These are phyloP conservation scores for Euphorbia celastroides DNA, from an alignment of 441 rosid genomes.

Conservation along the genomic window DNA sequence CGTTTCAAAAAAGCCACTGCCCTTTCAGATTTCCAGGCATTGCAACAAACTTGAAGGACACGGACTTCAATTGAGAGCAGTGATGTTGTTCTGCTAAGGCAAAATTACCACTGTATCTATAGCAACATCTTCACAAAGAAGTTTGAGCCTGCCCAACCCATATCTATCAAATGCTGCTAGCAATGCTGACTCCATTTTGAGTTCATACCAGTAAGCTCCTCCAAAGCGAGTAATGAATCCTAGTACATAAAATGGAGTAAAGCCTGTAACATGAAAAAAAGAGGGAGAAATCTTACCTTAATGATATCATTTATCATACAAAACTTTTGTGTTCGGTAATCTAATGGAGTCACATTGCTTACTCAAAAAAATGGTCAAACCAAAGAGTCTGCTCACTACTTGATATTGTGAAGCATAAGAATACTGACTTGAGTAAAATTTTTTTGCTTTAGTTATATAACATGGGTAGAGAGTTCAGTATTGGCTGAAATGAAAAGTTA, in stretches of 20 bases:
- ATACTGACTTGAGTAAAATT: no score
- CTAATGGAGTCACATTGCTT: no score
- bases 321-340: no score
- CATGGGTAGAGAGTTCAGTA: no score
- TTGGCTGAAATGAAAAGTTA: conserved; percentile 6
- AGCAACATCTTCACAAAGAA: conserved; percentile 73
- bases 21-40: conserved; percentile 64
- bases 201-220: conserved; percentile 64
- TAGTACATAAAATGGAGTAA: conserved; percentile 82
- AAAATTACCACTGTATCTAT: conserved; percentile 72
- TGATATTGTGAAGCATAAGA: no score
- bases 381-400: not conserved
- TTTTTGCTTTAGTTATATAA: no score
- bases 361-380: no score
- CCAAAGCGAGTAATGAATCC: conserved; percentile 74
- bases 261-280: conserved; percentile 42
- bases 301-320: not conserved
- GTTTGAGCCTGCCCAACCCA: conserved; percentile 72
- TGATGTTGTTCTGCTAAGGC: conserved; percentile 95
- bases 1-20: not conserved
- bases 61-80: conserved; percentile 68
- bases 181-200: conserved; percentile 87
- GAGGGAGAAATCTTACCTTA: not conserved
- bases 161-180: conserved; percentile 94
- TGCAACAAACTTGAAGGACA: conserved; percentile 80